These are phyloP conservation scores for Aureobasidium subglaciale DNA, from an alignment of 2,329 filamentous ascomycete species.

Conservation along the genomic window DNA sequence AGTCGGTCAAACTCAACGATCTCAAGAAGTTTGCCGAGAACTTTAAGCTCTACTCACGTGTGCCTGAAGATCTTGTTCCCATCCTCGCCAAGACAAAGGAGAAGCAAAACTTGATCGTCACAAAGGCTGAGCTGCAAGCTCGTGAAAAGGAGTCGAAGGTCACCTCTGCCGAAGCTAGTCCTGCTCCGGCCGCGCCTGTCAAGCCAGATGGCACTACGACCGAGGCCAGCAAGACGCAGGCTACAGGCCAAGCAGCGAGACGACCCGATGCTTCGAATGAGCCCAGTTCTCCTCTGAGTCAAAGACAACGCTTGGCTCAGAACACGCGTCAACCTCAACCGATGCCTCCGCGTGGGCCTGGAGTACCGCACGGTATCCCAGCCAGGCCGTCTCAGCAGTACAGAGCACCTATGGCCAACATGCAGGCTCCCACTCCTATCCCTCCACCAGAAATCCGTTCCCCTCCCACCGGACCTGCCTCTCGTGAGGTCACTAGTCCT, in stretches of 20 bases:
- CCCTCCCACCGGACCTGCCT: slow-evolving; percentile 64
- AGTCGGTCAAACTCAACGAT: slow-evolving; percentile 87
- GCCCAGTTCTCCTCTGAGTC: not conserved
- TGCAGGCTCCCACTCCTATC: slow-evolving; percentile 11
- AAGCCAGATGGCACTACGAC: not conserved
- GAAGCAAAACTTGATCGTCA: slow-evolving; percentile 89
- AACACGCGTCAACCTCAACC: not conserved
- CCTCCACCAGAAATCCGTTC: slow-evolving; percentile 9
- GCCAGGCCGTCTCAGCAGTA: slow-evolving; percentile 5
- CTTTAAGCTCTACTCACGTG: slow-evolving; percentile 90
- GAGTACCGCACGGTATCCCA: not conserved
- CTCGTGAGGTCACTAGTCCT: slow-evolving; percentile 43
- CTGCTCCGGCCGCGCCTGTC: slow-evolving; percentile 23
- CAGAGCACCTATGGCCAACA: not conserved
- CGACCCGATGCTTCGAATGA: not conserved
- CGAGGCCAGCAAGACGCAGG: slow-evolving; percentile 6
- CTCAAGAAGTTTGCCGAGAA: slow-evolving; percentile 88
- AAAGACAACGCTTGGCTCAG: slow-evolving; percentile 13
- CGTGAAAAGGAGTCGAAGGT: slow-evolving; percentile 46
- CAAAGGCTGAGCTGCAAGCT: slow-evolving; percentile 72
- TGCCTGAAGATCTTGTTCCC: slow-evolving; percentile 82
- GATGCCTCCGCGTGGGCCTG: slow-evolving; percentile 11
- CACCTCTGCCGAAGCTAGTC: slow-evolving; percentile 32
- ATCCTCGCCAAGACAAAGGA: slow-evolving; percentile 95
- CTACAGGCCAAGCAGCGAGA: not conserved